A percentile compares a stretch with the other conserved stretches of the same genome.
Evolutionary conservation across 2,329 filamentous ascomycete genomes (phyloP).

Genomic region (Zelopaecilomyces penicillatus): DNA sequence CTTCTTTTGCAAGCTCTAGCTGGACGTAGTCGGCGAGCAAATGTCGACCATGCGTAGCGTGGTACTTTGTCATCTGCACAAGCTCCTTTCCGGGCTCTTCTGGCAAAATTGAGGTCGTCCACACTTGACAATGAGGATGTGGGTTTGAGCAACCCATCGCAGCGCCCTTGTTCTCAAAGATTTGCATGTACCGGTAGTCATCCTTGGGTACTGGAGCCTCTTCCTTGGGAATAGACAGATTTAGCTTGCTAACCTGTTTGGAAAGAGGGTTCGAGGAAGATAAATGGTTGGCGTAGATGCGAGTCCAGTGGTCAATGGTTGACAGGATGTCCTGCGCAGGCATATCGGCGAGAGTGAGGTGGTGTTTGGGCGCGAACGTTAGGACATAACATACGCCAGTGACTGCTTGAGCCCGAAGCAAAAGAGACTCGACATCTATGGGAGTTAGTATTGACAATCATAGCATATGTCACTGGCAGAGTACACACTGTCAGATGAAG

Average conservation of each 20-base stretch:
- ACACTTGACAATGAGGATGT: slow-evolving; percentile 93
- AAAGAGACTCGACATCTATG: slow-evolving; percentile 62
- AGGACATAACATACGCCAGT: slow-evolving; percentile 96
- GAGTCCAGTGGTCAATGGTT: slow-evolving; percentile 83
- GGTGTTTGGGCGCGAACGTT: slow-evolving; percentile 85
- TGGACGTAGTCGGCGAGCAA: slow-evolving; percentile 80
- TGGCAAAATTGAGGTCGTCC: slow-evolving; percentile 85
- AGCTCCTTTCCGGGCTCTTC: slow-evolving; percentile 83
- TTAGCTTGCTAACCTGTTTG: slow-evolving; percentile 28
- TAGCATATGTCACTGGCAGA: not conserved
- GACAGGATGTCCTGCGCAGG: slow-evolving; percentile 66
- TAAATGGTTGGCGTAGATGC: slow-evolving; percentile 77
- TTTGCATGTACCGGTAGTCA: slow-evolving; percentile 95
- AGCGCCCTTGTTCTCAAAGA: slow-evolving; percentile 97
- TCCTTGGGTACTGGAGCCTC: slow-evolving; percentile 46
- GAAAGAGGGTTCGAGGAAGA: slow-evolving; percentile 60
- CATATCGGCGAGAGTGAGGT: slow-evolving; percentile 90
- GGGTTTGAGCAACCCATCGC: slow-evolving; percentile 99
- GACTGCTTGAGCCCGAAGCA: slow-evolving; percentile 76
- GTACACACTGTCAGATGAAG: slow-evolving; percentile 26
- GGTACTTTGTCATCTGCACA: slow-evolving; percentile 70
- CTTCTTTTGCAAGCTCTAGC: slow-evolving; percentile 71
- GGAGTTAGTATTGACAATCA: not conserved
- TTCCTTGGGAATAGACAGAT: slow-evolving; percentile 30
- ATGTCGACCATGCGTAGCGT: slow-evolving; percentile 59